These are phyloP conservation scores for Penicillium egyptiacum DNA, from an alignment of 495 filamentous ascomycete species.

Conservation along the genomic window DNA sequence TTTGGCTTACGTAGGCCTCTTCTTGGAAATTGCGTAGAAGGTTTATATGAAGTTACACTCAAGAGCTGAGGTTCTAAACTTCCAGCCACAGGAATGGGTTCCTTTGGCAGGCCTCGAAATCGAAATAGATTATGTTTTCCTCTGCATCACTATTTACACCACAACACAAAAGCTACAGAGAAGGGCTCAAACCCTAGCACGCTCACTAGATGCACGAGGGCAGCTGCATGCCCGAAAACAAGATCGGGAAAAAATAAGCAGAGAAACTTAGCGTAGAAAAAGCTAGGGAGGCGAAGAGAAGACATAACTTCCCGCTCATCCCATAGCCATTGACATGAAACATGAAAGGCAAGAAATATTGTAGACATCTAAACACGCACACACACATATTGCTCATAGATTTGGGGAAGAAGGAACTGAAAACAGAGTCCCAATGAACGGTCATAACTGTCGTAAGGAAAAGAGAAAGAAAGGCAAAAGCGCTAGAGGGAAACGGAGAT, in stretches of 20 bases:
- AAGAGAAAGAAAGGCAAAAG: constrained; percentile 17
- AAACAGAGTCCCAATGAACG: background rate
- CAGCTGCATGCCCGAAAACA: background rate
- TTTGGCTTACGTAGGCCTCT: too few relatives aligned
- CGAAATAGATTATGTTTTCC: background rate
- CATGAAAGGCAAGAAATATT: constrained; percentile 7
- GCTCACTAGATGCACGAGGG: background rate
- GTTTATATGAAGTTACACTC: background rate
- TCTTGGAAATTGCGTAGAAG: too few relatives aligned
- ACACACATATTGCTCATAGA: constrained; percentile 10
- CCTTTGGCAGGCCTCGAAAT: too few relatives aligned
- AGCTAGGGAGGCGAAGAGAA: constrained; percentile 3
- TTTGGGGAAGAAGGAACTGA: background rate
- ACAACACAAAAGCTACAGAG: background rate
- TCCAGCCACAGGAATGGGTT: too few relatives aligned
- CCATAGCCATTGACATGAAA: background rate
- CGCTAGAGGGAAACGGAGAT: constrained; percentile 2
- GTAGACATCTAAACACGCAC: constrained; percentile 8
- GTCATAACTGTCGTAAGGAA: constrained; percentile 9
- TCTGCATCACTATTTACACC: constrained; percentile 4
- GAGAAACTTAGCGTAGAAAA: background rate
- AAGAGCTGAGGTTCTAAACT: too few relatives aligned
- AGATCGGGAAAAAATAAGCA: background rate
- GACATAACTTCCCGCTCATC: constrained; percentile 4
- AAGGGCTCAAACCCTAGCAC: background rate